Evolutionary conservation across 2,329 filamentous ascomycete species (phyloP).

Genomic region (Hypocreales sp.): DNA sequence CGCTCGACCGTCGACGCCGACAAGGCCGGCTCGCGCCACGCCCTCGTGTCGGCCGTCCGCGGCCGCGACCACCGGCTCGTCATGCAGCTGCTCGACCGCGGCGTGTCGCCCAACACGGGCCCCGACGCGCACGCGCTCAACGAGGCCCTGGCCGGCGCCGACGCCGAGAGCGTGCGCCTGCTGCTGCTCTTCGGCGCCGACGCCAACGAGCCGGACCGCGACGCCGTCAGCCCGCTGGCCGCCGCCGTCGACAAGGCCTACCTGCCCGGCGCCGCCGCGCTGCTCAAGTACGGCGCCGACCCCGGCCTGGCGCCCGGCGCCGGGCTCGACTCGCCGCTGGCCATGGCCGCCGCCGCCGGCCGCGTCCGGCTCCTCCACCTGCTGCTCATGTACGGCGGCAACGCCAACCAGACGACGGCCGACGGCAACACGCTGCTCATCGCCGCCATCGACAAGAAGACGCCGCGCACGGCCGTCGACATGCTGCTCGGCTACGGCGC

Average conservation of each 20-base stretch:
- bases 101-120: constrained; percentile 34
- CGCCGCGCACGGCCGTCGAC: constrained; percentile 37
- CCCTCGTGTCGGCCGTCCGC: constrained; percentile 38
- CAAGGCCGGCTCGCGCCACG: constrained; percentile 25
- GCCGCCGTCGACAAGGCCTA: constrained; percentile 35
- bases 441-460: constrained; percentile 42
- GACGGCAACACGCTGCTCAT: constrained; percentile 47
- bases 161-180: constrained; percentile 37
- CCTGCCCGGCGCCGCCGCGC: constrained; percentile 37
- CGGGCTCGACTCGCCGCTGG: constrained; percentile 38
- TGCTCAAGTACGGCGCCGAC: constrained; percentile 50
- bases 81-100: constrained; percentile 41
- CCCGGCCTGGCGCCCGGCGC: constrained; percentile 34
- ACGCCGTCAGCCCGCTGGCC: constrained; percentile 34
- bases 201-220: constrained; percentile 32
- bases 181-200: constrained; percentile 42
- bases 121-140: constrained; percentile 31
- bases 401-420: constrained; percentile 34
- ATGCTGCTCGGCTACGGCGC: constrained; percentile 44
- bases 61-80: constrained; percentile 38
- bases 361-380: constrained; percentile 42
- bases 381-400: constrained; percentile 44
- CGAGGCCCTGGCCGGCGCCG: constrained; percentile 34
- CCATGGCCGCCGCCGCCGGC: constrained; percentile 31
- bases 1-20: constrained; percentile 27